phyloP scores from a whole-genome alignment of 2,329 filamentous ascomycete species.

The Fusarium palustre region DNA sequence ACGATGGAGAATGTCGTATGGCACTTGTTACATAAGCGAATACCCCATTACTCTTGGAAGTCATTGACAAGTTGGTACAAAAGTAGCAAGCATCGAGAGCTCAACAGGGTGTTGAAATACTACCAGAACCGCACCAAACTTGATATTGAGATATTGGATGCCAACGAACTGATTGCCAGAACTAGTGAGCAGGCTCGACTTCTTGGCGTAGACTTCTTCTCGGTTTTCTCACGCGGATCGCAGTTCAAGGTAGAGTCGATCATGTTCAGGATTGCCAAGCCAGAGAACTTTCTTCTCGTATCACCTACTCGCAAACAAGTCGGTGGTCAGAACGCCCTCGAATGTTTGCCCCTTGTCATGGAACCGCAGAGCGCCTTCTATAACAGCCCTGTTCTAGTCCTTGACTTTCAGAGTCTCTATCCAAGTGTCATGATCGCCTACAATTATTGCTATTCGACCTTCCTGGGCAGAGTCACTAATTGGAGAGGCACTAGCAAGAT shows the following conservation, averaged over 20 bases:
- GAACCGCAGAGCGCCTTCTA: constrained; percentile 97
- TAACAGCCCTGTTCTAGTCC: constrained; percentile 85
- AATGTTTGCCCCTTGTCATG: constrained; percentile 96
- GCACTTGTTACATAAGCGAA: constrained; percentile 85
- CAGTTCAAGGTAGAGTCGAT: constrained; percentile 99
- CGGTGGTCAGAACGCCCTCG: constrained; percentile 90
- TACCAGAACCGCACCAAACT: constrained; percentile 81
- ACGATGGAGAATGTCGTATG: constrained; percentile 97
- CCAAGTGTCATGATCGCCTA: constrained; percentile 99
- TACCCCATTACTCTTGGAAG: constrained; percentile 86
- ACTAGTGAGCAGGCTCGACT: constrained; percentile 95
- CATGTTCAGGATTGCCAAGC: constrained; percentile 98
- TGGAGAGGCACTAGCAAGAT: constrained; percentile 96
- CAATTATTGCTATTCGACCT: constrained; percentile 99
- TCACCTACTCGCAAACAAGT: constrained; percentile 94
- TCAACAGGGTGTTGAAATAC: constrained; percentile 81
- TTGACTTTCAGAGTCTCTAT: constrained; percentile 97
- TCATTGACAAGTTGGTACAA: constrained; percentile 86
- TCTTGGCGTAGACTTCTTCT: constrained; percentile 95
- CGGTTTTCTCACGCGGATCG: constrained; percentile 92
- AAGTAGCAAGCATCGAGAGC: constrained; percentile 73
- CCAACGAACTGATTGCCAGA: constrained; percentile 86
- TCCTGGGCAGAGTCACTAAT: constrained; percentile 83
- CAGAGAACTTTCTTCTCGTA: constrained; percentile 90
- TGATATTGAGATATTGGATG: constrained; percentile 89